A percentile compares a stretch with the other conserved stretches of the same genome.
Conservation (phyloP, 148 eudicot species). For the Vaccinium macrocarpon region DNA sequence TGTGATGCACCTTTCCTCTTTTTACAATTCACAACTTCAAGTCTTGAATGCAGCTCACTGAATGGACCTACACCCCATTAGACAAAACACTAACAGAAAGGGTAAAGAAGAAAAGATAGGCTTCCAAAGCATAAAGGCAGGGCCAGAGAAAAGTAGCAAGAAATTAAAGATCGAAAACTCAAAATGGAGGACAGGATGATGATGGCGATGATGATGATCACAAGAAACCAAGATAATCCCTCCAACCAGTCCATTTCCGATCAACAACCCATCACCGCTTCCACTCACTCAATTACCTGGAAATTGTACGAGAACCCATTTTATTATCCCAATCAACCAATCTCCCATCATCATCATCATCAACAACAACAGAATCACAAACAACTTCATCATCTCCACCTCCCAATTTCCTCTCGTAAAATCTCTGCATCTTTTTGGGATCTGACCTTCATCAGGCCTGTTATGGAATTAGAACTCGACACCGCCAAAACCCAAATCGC, state of each 20-base stretch:
- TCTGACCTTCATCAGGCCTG: constrained; percentile 42
- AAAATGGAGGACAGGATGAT: constrained; percentile 32
- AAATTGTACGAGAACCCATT: constrained; percentile 72
- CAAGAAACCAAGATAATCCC: constrained; percentile 30
- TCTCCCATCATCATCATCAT: constrained; percentile 17
- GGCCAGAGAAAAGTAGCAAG: neutral
- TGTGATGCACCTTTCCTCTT: constrained; percentile 19
- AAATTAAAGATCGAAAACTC: neutral
- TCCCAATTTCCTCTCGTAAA: constrained; percentile 37
- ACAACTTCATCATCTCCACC: constrained; percentile 36
- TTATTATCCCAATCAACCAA: constrained; percentile 33
- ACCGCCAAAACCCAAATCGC: constrained; percentile 40
- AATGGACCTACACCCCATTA: constrained; percentile 31
- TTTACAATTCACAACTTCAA: constrained; percentile 22
- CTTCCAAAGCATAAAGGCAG: constrained; percentile 3
- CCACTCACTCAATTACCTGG: constrained; percentile 54
- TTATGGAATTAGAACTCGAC: constrained; percentile 48
- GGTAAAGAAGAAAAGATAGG: constrained; percentile 25
- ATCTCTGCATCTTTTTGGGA: constrained; percentile 44
- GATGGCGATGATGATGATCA: constrained; percentile 31
- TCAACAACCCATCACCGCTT: constrained; percentile 23
- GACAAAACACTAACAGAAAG: constrained; percentile 12
- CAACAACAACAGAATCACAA: constrained; percentile 7
- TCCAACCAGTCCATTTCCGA: constrained; percentile 22
- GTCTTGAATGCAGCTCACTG: constrained; percentile 10